Evolutionary conservation across 2,329 filamentous ascomycete species (phyloP).

Genomic region (Sporothrix inflata): DNA sequence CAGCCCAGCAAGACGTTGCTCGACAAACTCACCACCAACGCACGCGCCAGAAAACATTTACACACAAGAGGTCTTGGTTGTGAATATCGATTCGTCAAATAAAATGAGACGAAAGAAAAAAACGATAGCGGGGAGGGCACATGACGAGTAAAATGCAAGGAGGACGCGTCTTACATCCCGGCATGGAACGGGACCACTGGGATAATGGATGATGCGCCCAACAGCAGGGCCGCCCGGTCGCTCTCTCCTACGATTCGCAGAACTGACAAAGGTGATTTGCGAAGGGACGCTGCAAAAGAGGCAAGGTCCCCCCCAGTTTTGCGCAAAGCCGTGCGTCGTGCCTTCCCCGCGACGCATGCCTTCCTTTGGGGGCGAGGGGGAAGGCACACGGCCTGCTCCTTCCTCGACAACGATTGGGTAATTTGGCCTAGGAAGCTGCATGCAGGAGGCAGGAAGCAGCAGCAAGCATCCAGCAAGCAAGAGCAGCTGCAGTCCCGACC

Average conservation of each 20-base stretch:
- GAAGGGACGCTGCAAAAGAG: neutral
- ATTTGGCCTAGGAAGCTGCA: slow-evolving; percentile 9
- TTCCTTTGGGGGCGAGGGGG: neutral
- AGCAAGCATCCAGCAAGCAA: slow-evolving; percentile 12
- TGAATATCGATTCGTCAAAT: neutral
- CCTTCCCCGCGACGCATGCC: slow-evolving; percentile 26
- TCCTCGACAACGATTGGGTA: slow-evolving; percentile 14
- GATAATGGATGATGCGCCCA: neutral
- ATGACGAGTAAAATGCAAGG: neutral
- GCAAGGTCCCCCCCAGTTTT: neutral
- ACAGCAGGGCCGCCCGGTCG: neutral
- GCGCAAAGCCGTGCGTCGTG: slow-evolving; percentile 17
- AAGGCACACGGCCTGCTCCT: slow-evolving; percentile 21
- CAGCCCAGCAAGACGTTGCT: neutral
- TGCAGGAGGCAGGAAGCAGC: slow-evolving; percentile 24
- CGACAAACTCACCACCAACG: neutral
- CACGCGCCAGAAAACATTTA: neutral
- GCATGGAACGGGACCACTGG: neutral
- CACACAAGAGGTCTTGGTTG: neutral
- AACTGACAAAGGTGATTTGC: slow-evolving; percentile 14
- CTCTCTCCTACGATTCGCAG: slow-evolving; percentile 22
- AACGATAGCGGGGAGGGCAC: neutral
- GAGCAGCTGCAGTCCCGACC: slow-evolving; percentile 9
- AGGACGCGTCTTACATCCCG: neutral
- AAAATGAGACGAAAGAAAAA: neutral